Base-by-base conservation (phyloP, 163 green algal genomes). In the Scenedesmus sp. region DNA sequence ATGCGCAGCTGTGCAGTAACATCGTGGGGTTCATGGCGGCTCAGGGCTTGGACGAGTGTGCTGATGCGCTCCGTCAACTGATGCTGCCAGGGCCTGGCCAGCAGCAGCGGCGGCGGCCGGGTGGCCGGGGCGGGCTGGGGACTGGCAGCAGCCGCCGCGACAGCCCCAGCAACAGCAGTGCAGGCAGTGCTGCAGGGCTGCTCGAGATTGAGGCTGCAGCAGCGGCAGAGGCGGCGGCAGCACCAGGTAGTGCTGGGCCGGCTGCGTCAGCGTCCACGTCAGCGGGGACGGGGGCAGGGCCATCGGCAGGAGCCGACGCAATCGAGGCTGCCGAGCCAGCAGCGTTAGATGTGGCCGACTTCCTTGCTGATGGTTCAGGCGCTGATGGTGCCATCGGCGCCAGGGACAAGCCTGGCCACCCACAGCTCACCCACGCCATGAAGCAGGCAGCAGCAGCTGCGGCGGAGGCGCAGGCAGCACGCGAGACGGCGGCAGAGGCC, bases 371-470 rank as follows among this genome's bases (percentile, higher is more conserved):
- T 35, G 59, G 59, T 1, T 5, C 20, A 9, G 59, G 22, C 24
- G 3, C 20, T 72, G 59, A 35, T 10, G 24, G 59, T 33, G 22
- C 5, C 16, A 40, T 37, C 10, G 37, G 16, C 42, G 22, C 0
- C 12, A 59, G 13, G 18, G 46, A 42, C 35, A 84, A 84, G 40
- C 35, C 40, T 10, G 78, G 30, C 0, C 24, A 73, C 7, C 46
- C 46, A 51, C 46, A 53, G 49, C 33, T 35, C 33, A 68, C 65
- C 5, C 53, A 86, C 9, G 83, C 83, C 22, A n/a, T 80, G 43
- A 81, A 56, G 37, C 40, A 44, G 42, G 83, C 83, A 33, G 83
- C 83, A 43, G 83, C 83, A 81, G 83, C 81, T 42, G 35, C 56
- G 40, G 56, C 53, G 42, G 40, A 80, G 4, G 83, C 83, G 22